These are phyloP conservation scores for Fusarium sp. DNA, from an alignment of 2,329 filamentous ascomycete genomes.

Conservation along the genomic window DNA sequence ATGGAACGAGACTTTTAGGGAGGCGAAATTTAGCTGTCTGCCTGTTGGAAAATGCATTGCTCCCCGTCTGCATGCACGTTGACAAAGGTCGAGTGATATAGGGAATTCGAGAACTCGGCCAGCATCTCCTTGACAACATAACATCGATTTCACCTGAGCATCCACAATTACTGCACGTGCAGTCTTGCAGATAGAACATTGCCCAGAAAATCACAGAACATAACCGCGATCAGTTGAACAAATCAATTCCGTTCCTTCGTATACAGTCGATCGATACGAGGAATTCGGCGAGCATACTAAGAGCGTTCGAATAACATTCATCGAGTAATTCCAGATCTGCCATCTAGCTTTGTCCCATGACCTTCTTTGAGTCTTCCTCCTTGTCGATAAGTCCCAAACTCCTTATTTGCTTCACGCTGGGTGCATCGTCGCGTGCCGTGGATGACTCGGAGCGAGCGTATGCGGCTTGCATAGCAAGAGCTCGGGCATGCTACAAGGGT, in stretches of 20 bases:
- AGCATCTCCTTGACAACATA: too few species aligned
- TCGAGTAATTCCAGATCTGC: conserved; percentile 11
- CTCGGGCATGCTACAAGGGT: conserved; percentile 76
- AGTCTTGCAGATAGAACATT: neutral
- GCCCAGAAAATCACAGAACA: neutral
- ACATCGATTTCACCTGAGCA: neutral
- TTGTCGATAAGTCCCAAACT: conserved; percentile 86
- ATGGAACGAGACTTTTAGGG: neutral
- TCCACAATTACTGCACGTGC: neutral
- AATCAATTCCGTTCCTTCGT: conserved; percentile 39
- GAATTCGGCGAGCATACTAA: conserved; percentile 5
- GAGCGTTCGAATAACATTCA: conserved; percentile 13
- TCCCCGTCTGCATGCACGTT: neutral
- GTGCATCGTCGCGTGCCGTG: conserved; percentile 81
- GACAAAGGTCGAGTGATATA: neutral
- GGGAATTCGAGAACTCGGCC: neutral
- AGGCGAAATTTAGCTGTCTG: neutral
- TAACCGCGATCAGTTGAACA: conserved; percentile 14
- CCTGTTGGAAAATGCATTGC: neutral
- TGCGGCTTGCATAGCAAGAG: conserved; percentile 81
- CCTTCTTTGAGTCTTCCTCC: conserved; percentile 80
- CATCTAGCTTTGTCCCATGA: conserved; percentile 54
- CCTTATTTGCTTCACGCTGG: conserved; percentile 86
- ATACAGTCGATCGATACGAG: conserved; percentile 28
- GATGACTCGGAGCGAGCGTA: conserved; percentile 83